Evolutionary conservation across 768 basidiomycete genomes (phyloP).

Genomic region (Termitomyces sp.): DNA sequence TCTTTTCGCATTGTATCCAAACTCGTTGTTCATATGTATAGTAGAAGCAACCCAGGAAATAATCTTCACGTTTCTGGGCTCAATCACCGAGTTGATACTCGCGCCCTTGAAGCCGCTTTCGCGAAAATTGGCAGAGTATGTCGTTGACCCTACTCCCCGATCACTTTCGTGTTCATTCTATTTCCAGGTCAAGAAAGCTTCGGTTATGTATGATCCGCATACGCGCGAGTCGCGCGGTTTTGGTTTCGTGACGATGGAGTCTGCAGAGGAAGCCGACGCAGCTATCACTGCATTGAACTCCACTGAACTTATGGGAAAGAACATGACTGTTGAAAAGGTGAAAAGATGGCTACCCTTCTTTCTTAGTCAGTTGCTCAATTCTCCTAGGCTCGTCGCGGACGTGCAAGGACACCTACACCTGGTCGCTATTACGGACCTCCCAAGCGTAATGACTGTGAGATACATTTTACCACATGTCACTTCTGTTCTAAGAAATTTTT

Average conservation of each 20-base stretch:
- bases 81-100: slow-evolving; percentile 60
- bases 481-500: slow-evolving; percentile 9
- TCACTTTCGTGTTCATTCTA: neutral
- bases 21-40: neutral
- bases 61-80: slow-evolving; percentile 60
- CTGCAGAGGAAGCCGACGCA: slow-evolving; percentile 84
- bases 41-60: slow-evolving; percentile 62
- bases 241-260: slow-evolving; percentile 77
- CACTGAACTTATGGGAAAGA: slow-evolving; percentile 84
- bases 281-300: slow-evolving; percentile 80
- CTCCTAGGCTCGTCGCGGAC: slow-evolving; percentile 76
- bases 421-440: slow-evolving; percentile 94
- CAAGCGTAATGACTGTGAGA: slow-evolving; percentile 65
- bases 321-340: slow-evolving; percentile 86
- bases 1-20: slow-evolving; percentile 18
- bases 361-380: neutral
- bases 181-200: slow-evolving; percentile 62
- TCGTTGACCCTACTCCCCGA: slow-evolving; percentile 6
- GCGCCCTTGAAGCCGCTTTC: slow-evolving; percentile 85
- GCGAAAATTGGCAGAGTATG: slow-evolving; percentile 81
- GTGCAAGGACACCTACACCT: slow-evolving; percentile 89
- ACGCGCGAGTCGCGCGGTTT: slow-evolving; percentile 62
- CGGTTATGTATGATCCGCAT: slow-evolving; percentile 69
- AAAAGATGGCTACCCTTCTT: neutral
- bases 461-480: slow-evolving; percentile 1